A percentile compares a stretch with the other conserved stretches of the same genome.
Conservation (phyloP, 768 basidiomycete species). For the Termitomyces sp. region DNA sequence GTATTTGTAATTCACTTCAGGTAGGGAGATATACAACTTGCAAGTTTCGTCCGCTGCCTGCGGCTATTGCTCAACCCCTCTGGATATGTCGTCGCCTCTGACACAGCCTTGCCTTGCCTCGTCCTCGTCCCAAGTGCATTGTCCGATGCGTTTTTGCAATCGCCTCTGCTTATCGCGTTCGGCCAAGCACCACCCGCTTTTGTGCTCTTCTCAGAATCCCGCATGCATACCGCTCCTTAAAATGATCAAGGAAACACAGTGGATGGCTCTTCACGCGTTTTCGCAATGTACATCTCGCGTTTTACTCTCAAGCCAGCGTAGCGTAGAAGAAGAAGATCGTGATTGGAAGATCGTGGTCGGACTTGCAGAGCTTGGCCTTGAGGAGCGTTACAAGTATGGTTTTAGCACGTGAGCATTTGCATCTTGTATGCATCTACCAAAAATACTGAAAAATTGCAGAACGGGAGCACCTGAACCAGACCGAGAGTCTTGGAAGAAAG, state of each 20-base stretch:
- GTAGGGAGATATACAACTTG: constrained; percentile 76
- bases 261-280: constrained; percentile 77
- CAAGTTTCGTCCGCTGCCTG: constrained; percentile 62
- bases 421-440: background rate
- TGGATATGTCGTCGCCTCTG: constrained; percentile 41
- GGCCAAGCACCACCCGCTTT: constrained; percentile 58
- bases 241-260: constrained; percentile 56
- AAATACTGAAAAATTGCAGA: constrained; percentile 5
- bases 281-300: constrained; percentile 63
- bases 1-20: background rate
- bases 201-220: constrained; percentile 77
- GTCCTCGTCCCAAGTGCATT: constrained; percentile 31
- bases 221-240: constrained; percentile 55
- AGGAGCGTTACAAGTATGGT: constrained; percentile 56
- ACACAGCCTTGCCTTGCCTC: constrained; percentile 52
- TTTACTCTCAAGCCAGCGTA: constrained; percentile 49
- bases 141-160: constrained; percentile 74
- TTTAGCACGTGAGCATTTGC: constrained; percentile 36
- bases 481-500: constrained; percentile 63
- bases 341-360: constrained; percentile 57
- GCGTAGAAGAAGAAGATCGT: constrained; percentile 35
- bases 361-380: constrained; percentile 75
- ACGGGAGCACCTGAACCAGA: constrained; percentile 48
- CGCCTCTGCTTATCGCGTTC: constrained; percentile 72
- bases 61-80: constrained; percentile 67